phyloP scores from a whole-genome alignment of 495 filamentous ascomycete genomes.

The Penicillium coprophilum region DNA sequence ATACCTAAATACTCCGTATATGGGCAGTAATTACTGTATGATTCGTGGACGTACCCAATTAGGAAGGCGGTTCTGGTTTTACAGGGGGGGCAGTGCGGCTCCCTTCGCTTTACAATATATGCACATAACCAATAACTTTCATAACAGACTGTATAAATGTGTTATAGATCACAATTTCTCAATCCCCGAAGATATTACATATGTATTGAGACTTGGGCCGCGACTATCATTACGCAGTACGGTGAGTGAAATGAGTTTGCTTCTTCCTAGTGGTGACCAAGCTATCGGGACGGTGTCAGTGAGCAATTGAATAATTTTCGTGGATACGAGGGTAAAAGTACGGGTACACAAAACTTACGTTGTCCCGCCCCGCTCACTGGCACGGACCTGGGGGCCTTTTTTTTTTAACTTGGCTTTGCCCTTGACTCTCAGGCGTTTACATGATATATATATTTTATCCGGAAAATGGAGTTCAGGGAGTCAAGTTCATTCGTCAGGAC shows the following conservation, averaged over 20 bases:
- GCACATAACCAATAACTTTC: background rate
- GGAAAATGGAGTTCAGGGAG: too few species aligned
- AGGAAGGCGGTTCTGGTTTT: too few species aligned
- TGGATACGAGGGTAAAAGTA: background rate
- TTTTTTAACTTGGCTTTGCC: background rate
- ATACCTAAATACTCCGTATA: too few species aligned
- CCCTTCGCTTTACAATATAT: background rate
- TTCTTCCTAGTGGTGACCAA: conserved; percentile 1
- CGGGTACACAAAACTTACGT: background rate
- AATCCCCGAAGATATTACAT: too few species aligned
- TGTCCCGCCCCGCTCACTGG: background rate
- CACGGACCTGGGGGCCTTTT: background rate
- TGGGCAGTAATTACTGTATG: too few species aligned
- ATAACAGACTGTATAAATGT: background rate
- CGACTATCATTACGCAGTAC: background rate
- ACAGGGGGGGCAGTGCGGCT: too few species aligned
- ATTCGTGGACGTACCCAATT: too few species aligned
- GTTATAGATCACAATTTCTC: background rate
- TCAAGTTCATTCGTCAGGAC: too few species aligned
- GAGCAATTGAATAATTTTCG: background rate
- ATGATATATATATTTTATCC: background rate
- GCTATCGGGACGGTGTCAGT: conserved; percentile 5
- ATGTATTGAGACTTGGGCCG: background rate
- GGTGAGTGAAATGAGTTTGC: background rate
- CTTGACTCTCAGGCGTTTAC: background rate